A percentile compares a stretch with the other conserved stretches of the same genome.
Conservation (phyloP, 2,329 filamentous ascomycete genomes). For the Monosporascus sp. region DNA sequence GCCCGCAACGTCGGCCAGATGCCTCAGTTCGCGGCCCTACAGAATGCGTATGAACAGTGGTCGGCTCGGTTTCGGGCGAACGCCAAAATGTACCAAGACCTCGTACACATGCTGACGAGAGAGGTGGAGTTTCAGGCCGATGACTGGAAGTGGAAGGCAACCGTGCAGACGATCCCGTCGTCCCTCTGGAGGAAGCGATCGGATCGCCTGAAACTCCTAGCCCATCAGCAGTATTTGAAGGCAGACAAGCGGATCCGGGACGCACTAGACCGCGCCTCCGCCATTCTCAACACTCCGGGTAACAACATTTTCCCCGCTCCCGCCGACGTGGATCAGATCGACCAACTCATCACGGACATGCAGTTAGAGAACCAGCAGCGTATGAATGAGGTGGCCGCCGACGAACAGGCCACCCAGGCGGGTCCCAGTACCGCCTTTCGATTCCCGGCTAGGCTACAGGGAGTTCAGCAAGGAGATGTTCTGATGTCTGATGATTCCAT, state of each 20-base stretch:
- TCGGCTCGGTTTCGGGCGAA: background rate
- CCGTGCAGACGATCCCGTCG: constrained; percentile 13
- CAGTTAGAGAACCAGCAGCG: background rate
- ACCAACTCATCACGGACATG: background rate
- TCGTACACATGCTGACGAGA: constrained; percentile 5
- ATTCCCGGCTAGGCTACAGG: no score
- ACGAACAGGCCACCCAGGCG: background rate
- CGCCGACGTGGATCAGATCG: background rate
- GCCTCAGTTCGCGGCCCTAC: background rate
- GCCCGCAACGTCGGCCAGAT: background rate
- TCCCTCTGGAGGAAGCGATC: constrained; percentile 9
- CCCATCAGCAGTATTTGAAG: constrained; percentile 13
- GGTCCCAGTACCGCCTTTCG: background rate
- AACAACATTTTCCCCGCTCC: background rate
- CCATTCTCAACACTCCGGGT: background rate
- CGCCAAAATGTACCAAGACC: constrained; percentile 1
- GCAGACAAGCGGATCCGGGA: constrained; percentile 14
- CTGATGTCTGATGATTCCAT: background rate
- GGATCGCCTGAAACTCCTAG: constrained; percentile 11
- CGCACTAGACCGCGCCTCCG: constrained; percentile 13
- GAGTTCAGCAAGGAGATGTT: no score
- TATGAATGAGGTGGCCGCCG: background rate
- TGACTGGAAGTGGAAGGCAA: constrained; percentile 9
- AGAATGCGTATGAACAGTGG: constrained; percentile 8
- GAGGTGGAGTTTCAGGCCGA: background rate